A percentile compares a stretch with the other conserved stretches of the same genome.
phyloP scores from a whole-genome alignment of 2,329 filamentous ascomycete genomes.

The Zymoseptoria tritici region DNA sequence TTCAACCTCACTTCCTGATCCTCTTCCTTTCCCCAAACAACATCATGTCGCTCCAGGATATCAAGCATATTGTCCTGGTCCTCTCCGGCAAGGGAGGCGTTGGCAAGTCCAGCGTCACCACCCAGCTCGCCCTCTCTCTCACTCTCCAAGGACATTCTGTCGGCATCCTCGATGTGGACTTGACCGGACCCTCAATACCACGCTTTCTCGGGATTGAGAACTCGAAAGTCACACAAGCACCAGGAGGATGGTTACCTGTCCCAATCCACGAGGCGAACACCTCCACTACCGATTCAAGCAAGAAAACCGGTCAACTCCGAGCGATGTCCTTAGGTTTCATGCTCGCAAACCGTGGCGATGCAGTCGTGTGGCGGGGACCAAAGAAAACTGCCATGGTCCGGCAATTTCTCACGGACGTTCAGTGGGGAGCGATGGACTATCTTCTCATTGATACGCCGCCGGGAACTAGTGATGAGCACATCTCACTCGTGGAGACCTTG shows the following conservation, averaged over 20 bases:
- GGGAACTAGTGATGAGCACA: conserved; percentile 94
- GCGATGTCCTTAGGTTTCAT: conserved; percentile 95
- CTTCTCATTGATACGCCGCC: conserved; percentile 93
- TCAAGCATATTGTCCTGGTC: conserved; percentile 72
- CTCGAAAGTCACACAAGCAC: conserved; percentile 83
- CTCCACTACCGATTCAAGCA: conserved; percentile 8
- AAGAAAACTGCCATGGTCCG: conserved; percentile 99
- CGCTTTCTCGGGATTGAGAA: conserved; percentile 86
- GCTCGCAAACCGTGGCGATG: conserved; percentile 72
- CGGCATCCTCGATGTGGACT: conserved; percentile 89
- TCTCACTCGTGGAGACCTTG: conserved; percentile 74
- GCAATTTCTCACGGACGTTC: conserved; percentile 86
- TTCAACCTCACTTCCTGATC: background rate
- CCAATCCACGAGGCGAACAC: conserved; percentile 58
- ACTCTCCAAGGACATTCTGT: conserved; percentile 80
- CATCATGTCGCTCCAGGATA: conserved; percentile 58
- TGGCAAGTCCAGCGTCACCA: conserved; percentile 95
- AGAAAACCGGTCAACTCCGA: conserved; percentile 54
- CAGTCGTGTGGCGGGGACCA: conserved; percentile 93
- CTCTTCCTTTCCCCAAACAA: background rate
- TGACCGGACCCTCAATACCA: conserved; percentile 93
- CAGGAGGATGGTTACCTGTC: conserved; percentile 87
- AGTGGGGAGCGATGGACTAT: conserved; percentile 84
- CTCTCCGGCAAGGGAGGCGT: conserved; percentile 97
- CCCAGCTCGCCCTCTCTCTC: conserved; percentile 85